phyloP scores from a whole-genome alignment of 2,329 filamentous ascomycete species.

The Pseudogymnoascus sp. region DNA sequence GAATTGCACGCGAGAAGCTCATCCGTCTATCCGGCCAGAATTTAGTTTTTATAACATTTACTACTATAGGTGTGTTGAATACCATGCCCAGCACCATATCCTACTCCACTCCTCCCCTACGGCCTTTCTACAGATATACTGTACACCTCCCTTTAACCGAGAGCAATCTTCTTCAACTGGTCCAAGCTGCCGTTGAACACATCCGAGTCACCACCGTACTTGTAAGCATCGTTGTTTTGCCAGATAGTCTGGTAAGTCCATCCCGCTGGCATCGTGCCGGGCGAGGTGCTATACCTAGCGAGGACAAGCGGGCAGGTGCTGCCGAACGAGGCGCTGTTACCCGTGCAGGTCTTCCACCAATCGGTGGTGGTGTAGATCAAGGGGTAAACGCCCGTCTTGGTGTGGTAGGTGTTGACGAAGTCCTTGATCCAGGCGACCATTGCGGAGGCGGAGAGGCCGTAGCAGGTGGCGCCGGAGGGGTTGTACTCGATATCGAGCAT shows the following conservation, averaged over 20 bases:
- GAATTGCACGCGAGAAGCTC: too few species aligned
- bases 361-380: slow-evolving; percentile 45
- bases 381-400: slow-evolving; percentile 39
- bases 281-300: slow-evolving; percentile 35
- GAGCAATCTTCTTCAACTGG: slow-evolving; percentile 30
- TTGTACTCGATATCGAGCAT: slow-evolving; percentile 48
- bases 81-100: neutral
- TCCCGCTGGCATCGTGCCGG: slow-evolving; percentile 40
- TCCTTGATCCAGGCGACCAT: slow-evolving; percentile 46
- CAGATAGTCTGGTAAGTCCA: slow-evolving; percentile 48
- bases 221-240: slow-evolving; percentile 42
- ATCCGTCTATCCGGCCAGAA: neutral
- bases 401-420: slow-evolving; percentile 44
- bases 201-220: slow-evolving; percentile 45
- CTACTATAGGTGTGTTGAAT: neutral
- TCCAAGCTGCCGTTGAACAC: slow-evolving; percentile 40
- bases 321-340: slow-evolving; percentile 39
- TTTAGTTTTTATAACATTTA: neutral
- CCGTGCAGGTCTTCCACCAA: slow-evolving; percentile 44
- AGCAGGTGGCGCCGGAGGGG: slow-evolving; percentile 34
- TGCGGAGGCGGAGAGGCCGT: slow-evolving; percentile 35
- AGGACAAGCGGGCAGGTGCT: slow-evolving; percentile 40
- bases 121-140: neutral
- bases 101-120: neutral
- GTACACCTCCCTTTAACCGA: too few species aligned